Conservation (phyloP, 139 green algal genomes). For the Auxenochlorella protothecoides region DNA sequence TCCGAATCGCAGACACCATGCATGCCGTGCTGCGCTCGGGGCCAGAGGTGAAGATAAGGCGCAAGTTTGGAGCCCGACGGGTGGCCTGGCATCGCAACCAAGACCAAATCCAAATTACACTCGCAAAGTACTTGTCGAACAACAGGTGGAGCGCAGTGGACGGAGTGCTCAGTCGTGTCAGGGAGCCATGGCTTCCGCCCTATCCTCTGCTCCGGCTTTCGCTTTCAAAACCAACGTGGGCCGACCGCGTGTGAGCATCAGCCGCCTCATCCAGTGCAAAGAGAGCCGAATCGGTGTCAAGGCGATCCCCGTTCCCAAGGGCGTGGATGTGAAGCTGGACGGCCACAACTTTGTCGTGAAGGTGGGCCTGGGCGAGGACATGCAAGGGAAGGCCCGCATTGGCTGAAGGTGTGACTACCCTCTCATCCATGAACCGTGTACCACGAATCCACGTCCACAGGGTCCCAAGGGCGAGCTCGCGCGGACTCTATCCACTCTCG, state of each 20-base stretch:
- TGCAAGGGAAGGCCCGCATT: background rate
- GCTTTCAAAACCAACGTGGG: constrained; percentile 1
- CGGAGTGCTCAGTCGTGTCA: too few relatives aligned
- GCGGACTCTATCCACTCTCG: constrained; percentile 45
- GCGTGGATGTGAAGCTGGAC: constrained; percentile 67
- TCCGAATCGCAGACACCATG: too few relatives aligned
- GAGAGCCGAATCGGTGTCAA: constrained; percentile 84
- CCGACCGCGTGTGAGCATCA: background rate
- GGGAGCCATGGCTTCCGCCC: too few relatives aligned
- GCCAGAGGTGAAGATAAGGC: too few relatives aligned
- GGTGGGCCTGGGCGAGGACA: constrained; percentile 33
- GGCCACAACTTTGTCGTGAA: constrained; percentile 65
- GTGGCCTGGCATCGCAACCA: too few relatives aligned
- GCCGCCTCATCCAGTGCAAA: constrained; percentile 25
- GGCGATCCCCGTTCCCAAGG: constrained; percentile 65
- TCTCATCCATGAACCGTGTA: too few relatives aligned
- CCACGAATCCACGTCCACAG: constrained; percentile 25
- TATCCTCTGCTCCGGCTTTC: background rate
- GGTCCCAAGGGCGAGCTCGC: constrained; percentile 72
- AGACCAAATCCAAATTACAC: too few relatives aligned
- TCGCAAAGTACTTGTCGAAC: too few relatives aligned
- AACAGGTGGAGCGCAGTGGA: too few relatives aligned
- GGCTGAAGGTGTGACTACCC: background rate
- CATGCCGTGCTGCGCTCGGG: too few relatives aligned
- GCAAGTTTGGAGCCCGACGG: too few relatives aligned